Conservation (phyloP, 2,329 filamentous ascomycete species). For the Cladosporium sp. region DNA sequence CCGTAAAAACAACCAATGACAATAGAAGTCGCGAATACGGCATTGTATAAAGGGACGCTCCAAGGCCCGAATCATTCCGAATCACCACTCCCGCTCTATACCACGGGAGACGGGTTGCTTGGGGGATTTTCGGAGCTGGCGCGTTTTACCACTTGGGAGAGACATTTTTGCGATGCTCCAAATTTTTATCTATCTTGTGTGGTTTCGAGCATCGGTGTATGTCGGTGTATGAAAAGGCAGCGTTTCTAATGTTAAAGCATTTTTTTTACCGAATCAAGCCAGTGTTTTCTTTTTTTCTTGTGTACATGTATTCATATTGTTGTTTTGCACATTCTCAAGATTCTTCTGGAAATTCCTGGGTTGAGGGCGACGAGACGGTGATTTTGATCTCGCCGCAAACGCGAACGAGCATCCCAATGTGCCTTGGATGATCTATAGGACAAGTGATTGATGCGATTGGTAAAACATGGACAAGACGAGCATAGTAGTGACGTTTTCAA, state of each 20-base stretch:
- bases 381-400: no score
- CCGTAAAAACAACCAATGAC: background rate
- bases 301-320: background rate
- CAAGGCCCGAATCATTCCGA: background rate
- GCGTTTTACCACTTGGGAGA: background rate
- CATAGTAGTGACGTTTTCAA: no score
- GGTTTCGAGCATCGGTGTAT: conserved; percentile 6
- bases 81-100: background rate
- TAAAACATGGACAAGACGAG: no score
- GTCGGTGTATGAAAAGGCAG: conserved; percentile 9
- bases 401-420: no score
- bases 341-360: no score
- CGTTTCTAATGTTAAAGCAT: conserved; percentile 3
- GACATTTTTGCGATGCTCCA: conserved; percentile 1
- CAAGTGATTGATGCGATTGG: no score
- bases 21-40: background rate
- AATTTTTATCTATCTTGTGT: conserved; percentile 5
- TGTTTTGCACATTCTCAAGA: no score
- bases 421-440: no score
- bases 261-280: background rate
- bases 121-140: background rate
- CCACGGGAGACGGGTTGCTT: background rate
- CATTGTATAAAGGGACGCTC: conserved; percentile 7
- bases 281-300: no score
- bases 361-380: no score